Conservation (phyloP, 768 basidiomycete species). For the Phlebiopsis flavidoalba region DNA sequence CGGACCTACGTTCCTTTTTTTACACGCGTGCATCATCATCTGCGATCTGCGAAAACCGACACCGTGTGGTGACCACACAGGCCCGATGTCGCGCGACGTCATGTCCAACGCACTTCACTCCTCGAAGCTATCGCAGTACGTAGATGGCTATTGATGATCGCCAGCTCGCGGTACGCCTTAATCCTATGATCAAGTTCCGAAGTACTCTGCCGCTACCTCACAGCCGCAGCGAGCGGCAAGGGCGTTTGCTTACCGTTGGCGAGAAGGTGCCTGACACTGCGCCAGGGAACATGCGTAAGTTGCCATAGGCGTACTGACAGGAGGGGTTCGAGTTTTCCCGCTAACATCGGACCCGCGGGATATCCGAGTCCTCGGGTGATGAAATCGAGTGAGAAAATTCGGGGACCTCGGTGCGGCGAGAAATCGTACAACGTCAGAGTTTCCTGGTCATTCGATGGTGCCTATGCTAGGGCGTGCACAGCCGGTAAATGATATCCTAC, state of each 20-base stretch:
- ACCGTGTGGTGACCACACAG: conserved; percentile 38
- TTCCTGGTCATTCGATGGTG: conserved; percentile 30
- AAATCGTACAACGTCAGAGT: conserved; percentile 36
- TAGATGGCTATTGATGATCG: conserved; percentile 41
- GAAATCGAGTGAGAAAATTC: conserved; percentile 30
- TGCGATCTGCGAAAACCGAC: conserved; percentile 32
- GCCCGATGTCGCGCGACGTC: conserved; percentile 34
- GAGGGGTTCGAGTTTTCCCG: conserved; percentile 34
- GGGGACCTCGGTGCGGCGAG: conserved; percentile 33
- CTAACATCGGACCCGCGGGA: conserved; percentile 29
- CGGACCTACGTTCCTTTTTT: conserved; percentile 41
- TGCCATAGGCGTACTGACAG: conserved; percentile 36
- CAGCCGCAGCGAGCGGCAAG: conserved; percentile 13
- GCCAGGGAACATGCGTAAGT: conserved; percentile 14
- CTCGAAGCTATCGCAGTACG: conserved; percentile 39
- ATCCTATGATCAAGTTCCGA: conserved; percentile 29
- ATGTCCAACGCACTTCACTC: conserved; percentile 35
- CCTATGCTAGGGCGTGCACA: conserved; percentile 13
- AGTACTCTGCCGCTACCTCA: conserved; percentile 24
- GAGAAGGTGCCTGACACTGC: background rate
- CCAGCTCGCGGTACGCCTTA: conserved; percentile 27
- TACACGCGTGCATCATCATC: conserved; percentile 45
- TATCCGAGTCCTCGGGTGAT: conserved; percentile 30
- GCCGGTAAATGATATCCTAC: conserved; percentile 1
- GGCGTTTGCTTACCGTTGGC: conserved; percentile 9